These are phyloP conservation scores for Xylaria sp. DNA, from an alignment of 2,329 filamentous ascomycete genomes.

Conservation along the genomic window DNA sequence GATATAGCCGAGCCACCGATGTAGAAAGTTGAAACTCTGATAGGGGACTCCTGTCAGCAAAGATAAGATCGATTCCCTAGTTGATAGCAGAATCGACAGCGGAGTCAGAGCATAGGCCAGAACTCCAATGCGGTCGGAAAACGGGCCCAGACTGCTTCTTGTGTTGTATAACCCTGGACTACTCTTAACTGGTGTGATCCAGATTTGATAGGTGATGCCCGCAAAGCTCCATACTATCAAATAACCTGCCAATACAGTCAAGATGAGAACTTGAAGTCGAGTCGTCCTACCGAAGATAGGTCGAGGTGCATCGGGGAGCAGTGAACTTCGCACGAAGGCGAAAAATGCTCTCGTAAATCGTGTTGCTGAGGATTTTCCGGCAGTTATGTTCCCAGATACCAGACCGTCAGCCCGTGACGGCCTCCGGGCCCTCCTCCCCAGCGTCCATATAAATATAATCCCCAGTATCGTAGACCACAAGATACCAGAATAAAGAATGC, in stretches of 20 bases:
- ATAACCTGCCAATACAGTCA: slow-evolving; percentile 69
- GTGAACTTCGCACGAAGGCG: slow-evolving; percentile 59
- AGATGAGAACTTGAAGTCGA: slow-evolving; percentile 72
- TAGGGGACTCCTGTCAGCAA: slow-evolving; percentile 78
- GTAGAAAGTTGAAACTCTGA: slow-evolving; percentile 81
- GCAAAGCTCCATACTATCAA: slow-evolving; percentile 75
- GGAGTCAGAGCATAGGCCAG: slow-evolving; percentile 80
- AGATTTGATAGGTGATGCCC: slow-evolving; percentile 74
- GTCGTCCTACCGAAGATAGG: slow-evolving; percentile 74
- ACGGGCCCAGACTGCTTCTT: slow-evolving; percentile 73
- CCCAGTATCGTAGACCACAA: slow-evolving; percentile 60
- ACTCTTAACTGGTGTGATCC: slow-evolving; percentile 75
- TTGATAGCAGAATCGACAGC: slow-evolving; percentile 73
- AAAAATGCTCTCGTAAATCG: slow-evolving; percentile 54
- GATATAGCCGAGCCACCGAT: slow-evolving; percentile 79
- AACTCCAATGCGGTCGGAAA: slow-evolving; percentile 74
- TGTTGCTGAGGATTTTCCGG: slow-evolving; percentile 36
- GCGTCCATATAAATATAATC: slow-evolving; percentile 58
- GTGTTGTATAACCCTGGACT: slow-evolving; percentile 68
- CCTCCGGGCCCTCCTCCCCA: slow-evolving; percentile 44
- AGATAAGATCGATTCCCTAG: slow-evolving; percentile 75
- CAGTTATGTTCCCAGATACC: slow-evolving; percentile 28
- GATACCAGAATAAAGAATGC: slow-evolving; percentile 63
- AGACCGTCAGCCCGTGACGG: slow-evolving; percentile 5
- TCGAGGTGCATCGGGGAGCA: slow-evolving; percentile 70